These are phyloP conservation scores for Yamadazyma kitorensis DNA, from an alignment of 805 yeast genomes.

Conservation along the genomic window DNA sequence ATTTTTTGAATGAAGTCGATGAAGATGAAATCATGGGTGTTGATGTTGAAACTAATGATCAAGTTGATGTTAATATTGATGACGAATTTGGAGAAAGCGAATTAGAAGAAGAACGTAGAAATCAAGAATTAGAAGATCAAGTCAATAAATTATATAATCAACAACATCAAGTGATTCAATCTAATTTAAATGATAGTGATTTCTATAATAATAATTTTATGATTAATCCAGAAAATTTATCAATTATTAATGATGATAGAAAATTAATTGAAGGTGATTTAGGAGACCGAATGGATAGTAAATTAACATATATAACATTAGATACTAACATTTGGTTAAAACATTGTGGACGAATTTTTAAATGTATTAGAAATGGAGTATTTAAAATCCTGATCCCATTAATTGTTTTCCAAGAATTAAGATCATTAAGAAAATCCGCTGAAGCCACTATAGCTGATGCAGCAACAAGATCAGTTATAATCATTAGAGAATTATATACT, in stretches of 20 bases:
- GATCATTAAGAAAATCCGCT: slow-evolving; percentile 66
- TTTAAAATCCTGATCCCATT: slow-evolving; percentile 65
- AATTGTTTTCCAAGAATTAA: slow-evolving; percentile 73
- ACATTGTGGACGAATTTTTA: slow-evolving; percentile 74
- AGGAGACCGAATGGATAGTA: slow-evolving; percentile 56
- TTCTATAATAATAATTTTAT: slow-evolving; percentile 21
- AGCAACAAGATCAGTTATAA: slow-evolving; percentile 76
- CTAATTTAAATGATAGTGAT: slow-evolving; percentile 12
- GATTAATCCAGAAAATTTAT: slow-evolving; percentile 18
- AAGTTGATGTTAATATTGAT: slow-evolving; percentile 21
- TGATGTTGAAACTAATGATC: slow-evolving; percentile 19
- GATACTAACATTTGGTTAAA: slow-evolving; percentile 82
- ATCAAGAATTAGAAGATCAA: slow-evolving; percentile 10
- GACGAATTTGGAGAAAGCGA: slow-evolving; percentile 27
- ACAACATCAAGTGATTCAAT: slow-evolving; percentile 18
- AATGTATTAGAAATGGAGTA: slow-evolving; percentile 59
- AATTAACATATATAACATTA: slow-evolving; percentile 56
- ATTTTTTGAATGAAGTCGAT: not conserved
- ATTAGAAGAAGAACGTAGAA: slow-evolving; percentile 6
- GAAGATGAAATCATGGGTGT: slow-evolving; percentile 2
- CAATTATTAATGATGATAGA: slow-evolving; percentile 11
- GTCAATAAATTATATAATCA: slow-evolving; percentile 17
- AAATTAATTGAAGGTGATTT: slow-evolving; percentile 43
- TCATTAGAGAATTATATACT: slow-evolving; percentile 61
- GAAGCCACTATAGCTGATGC: slow-evolving; percentile 76